Conservation (phyloP, 1,284 basidiomycete species). For the Trichosporon faecale region DNA sequence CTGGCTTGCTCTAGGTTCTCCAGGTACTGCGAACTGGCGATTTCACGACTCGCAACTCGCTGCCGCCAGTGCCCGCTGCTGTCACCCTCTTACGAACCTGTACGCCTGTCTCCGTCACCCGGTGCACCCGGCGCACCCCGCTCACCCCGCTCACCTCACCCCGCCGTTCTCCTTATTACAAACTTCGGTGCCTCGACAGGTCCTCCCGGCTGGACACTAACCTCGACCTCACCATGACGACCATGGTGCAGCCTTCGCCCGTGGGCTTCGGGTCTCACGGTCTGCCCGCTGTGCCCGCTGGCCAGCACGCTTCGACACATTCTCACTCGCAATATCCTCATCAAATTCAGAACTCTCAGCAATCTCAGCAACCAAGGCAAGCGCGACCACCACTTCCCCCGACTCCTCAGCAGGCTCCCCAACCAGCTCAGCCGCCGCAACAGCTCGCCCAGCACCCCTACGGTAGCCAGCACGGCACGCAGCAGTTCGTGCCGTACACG, state of each 20-base stretch:
- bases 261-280: not conserved
- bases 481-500: not conserved
- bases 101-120: not conserved
- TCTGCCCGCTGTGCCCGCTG: not conserved
- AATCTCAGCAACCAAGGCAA: not conserved
- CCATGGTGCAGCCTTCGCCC: not conserved
- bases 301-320: not conserved
- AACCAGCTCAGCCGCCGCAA: not conserved
- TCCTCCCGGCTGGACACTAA: not conserved
- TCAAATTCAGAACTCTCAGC: not conserved
- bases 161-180: not conserved
- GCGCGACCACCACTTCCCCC: not conserved
- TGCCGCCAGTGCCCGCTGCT: not conserved
- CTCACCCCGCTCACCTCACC: constrained; percentile 1
- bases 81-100: not conserved
- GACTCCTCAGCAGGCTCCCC: not conserved
- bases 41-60: not conserved
- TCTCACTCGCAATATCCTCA: not conserved
- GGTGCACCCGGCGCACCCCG: not conserved
- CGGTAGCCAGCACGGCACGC: not conserved
- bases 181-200: constrained; percentile 5
- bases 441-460: not conserved
- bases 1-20: not conserved
- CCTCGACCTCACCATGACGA: not conserved
- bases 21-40: not conserved